These are phyloP conservation scores for Rubroboletus satanas DNA, from an alignment of 768 basidiomycete species.

Conservation along the genomic window DNA sequence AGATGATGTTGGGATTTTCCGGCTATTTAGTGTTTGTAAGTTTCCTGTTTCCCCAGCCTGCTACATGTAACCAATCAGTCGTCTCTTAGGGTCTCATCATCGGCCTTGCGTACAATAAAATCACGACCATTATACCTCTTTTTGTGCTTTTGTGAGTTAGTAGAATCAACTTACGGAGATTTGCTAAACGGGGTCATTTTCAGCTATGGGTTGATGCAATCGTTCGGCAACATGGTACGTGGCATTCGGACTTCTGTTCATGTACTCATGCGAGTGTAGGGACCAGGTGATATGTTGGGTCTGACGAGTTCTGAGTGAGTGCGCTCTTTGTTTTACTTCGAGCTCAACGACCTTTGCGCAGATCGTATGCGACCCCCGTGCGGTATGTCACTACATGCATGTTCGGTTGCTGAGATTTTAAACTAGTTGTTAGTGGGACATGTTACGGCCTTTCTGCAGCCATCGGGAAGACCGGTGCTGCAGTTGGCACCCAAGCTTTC, in stretches of 20 bases:
- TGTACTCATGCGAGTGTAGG: constrained; percentile 35
- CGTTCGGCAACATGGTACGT: constrained; percentile 60
- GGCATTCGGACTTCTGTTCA: background rate
- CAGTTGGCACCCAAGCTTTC: constrained; percentile 66
- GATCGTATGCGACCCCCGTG: constrained; percentile 62
- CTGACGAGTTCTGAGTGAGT: constrained; percentile 63
- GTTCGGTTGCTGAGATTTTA: background rate
- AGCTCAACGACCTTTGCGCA: constrained; percentile 19
- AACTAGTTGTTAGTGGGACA: constrained; percentile 44
- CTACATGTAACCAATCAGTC: background rate
- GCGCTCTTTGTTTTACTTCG: background rate
- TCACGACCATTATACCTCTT: constrained; percentile 56
- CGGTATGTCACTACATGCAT: constrained; percentile 34
- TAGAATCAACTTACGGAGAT: background rate
- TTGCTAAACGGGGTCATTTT: background rate
- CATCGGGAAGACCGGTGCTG: constrained; percentile 68
- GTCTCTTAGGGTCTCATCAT: constrained; percentile 45
- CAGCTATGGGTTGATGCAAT: constrained; percentile 72
- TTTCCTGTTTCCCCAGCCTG: background rate
- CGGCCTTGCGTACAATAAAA: constrained; percentile 57
- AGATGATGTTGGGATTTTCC: constrained; percentile 68
- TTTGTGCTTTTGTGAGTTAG: constrained; percentile 62
- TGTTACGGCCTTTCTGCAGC: constrained; percentile 69
- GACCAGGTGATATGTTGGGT: constrained; percentile 70
- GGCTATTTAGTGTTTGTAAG: constrained; percentile 62